Evolutionary conservation across 495 filamentous ascomycete species (phyloP).

Genomic region (Talaromyces nanjingensis): DNA sequence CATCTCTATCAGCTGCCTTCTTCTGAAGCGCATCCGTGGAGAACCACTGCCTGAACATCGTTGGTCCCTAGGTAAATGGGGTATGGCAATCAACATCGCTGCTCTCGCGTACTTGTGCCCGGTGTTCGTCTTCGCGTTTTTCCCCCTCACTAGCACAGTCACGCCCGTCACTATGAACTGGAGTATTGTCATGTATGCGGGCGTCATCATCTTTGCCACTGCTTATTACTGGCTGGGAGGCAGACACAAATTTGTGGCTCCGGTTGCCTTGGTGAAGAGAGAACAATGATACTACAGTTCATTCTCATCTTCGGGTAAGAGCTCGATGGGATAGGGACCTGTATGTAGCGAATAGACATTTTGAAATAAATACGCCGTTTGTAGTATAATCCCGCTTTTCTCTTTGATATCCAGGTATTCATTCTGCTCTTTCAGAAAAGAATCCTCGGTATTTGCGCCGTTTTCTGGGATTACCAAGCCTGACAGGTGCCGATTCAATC

Average conservation of each 20-base stretch:
- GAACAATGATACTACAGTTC: constrained; percentile 9
- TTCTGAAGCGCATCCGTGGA: constrained; percentile 36
- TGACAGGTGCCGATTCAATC: not conserved
- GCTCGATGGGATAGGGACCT: not conserved
- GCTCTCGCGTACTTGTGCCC: constrained; percentile 35
- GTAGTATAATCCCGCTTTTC: not conserved
- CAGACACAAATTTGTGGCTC: constrained; percentile 35
- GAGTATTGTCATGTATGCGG: constrained; percentile 40
- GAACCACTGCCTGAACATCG: constrained; percentile 35
- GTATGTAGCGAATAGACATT: not conserved
- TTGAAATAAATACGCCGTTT: not conserved
- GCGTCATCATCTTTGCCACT: constrained; percentile 36
- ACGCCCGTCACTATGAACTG: constrained; percentile 40
- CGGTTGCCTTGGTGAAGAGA: constrained; percentile 40
- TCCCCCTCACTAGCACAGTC: constrained; percentile 38
- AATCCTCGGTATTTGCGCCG: not conserved
- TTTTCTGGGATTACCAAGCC: not conserved
- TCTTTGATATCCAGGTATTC: not conserved
- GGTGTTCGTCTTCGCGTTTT: constrained; percentile 48
- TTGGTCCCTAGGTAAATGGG: constrained; percentile 43
- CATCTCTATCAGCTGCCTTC: constrained; percentile 39
- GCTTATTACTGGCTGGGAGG: constrained; percentile 37
- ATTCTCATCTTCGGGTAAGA: not conserved
- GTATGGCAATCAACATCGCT: constrained; percentile 39
- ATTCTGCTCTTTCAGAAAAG: not conserved